Evolutionary conservation across 2,329 filamentous ascomycete species (phyloP).

Genomic region (Ophiostoma sp.): DNA sequence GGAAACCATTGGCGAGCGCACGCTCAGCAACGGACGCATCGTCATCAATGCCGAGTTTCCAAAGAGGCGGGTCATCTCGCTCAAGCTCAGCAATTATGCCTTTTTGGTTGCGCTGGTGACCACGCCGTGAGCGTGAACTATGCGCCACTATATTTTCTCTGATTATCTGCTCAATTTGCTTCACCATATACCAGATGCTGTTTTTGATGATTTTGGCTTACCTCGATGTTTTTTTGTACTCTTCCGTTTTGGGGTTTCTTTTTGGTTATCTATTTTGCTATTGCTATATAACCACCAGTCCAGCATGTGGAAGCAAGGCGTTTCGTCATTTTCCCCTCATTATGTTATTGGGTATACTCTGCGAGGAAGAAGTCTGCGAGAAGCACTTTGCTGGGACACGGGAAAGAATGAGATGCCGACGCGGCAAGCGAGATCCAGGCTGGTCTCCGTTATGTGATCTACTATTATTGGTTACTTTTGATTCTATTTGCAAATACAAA

Average conservation of each 20-base stretch:
- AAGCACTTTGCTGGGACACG: too few species aligned
- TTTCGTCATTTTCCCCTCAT: not conserved
- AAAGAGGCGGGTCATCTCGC: conserved; percentile 47
- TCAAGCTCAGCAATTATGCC: conserved; percentile 54
- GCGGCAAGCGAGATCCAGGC: too few species aligned
- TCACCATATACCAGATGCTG: conserved; percentile 9
- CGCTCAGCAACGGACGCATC: conserved; percentile 53
- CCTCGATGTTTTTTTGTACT: not conserved
- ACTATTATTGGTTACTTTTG: not conserved
- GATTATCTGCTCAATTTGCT: conserved; percentile 21
- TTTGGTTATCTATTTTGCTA: not conserved
- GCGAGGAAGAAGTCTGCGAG: too few species aligned
- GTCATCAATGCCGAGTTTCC: conserved; percentile 53
- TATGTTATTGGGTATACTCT: not conserved
- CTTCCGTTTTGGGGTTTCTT: not conserved
- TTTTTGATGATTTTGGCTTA: not conserved
- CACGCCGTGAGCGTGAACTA: conserved; percentile 20
- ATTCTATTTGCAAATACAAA: not conserved
- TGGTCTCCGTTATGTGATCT: too few species aligned
- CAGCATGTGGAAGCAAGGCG: conserved; percentile 18
- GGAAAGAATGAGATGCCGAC: too few species aligned
- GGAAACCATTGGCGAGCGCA: conserved; percentile 58
- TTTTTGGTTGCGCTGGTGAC: conserved; percentile 38
- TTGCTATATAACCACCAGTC: not conserved
- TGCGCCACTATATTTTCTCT: conserved; percentile 24